Percentiles rank a stretch among this genome's conserved stretches.
phyloP scores from a whole-genome alignment of 116 monocot species.

The Dioscorea cayenensis region DNA sequence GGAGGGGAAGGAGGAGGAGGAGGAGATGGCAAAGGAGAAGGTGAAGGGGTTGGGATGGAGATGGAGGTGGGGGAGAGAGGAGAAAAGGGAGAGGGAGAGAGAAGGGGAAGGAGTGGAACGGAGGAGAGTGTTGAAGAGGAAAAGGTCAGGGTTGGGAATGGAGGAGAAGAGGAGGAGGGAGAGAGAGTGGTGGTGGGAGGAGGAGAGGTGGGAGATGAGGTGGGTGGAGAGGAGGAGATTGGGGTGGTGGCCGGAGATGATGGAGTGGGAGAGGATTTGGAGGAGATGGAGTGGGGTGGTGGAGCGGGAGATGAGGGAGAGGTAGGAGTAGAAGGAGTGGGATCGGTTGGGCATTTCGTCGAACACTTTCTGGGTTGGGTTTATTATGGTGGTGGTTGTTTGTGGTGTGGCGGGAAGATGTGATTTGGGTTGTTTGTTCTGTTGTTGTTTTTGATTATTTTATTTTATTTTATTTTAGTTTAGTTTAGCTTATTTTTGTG shows the following conservation, averaged over 20 bases:
- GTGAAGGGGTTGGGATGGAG: conserved; percentile 4
- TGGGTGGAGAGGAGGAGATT: conserved; percentile 24
- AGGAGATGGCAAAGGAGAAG: conserved; percentile 17
- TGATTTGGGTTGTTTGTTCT: too few relatives aligned
- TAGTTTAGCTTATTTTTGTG: too few relatives aligned
- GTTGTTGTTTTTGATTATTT: too few relatives aligned
- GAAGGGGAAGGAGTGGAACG: conserved; percentile 10
- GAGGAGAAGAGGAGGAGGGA: conserved; percentile 25
- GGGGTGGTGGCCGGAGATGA: conserved; percentile 24
- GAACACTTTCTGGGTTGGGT: conserved; percentile 6
- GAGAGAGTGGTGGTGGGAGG: background rate
- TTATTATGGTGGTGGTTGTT: too few relatives aligned
- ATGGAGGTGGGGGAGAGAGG: conserved; percentile 20
- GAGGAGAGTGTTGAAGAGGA: conserved; percentile 45
- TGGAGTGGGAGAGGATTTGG: conserved; percentile 33
- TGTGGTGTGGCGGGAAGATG: too few relatives aligned
- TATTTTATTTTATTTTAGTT: too few relatives aligned
- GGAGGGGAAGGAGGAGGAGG: conserved; percentile 6
- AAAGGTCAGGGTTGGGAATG: conserved; percentile 33
- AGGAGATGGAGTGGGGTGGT: conserved; percentile 23
- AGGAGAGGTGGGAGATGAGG: conserved; percentile 27
- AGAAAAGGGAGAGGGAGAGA: conserved; percentile 16
- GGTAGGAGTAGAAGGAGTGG: conserved; percentile 18
- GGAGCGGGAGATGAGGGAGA: conserved; percentile 28
- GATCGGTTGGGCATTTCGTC: background rate